Evolutionary conservation across 768 basidiomycete species (phyloP).

Genomic region (Auriscalpium vulgare): DNA sequence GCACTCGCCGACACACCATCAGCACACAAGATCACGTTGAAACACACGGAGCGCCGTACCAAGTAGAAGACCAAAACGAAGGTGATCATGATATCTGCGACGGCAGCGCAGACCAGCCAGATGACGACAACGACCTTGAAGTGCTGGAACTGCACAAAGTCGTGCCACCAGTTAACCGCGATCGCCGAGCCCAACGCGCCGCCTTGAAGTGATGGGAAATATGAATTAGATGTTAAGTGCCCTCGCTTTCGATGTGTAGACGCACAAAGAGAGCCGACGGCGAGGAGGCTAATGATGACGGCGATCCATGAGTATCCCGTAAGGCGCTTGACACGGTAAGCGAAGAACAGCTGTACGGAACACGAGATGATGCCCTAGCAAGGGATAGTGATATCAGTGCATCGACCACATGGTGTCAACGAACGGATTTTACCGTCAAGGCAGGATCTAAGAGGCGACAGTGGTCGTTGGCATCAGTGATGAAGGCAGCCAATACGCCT

Average conservation of each 20-base stretch:
- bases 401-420: too few species aligned
- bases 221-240: background rate
- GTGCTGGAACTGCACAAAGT: slow-evolving; percentile 26
- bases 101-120: slow-evolving; percentile 35
- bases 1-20: background rate
- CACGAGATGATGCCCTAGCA: slow-evolving; percentile 36
- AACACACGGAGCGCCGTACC: slow-evolving; percentile 18
- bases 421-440: slow-evolving; percentile 28
- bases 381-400: background rate
- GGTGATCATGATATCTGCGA: slow-evolving; percentile 37
- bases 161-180: slow-evolving; percentile 22
- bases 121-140: slow-evolving; percentile 28
- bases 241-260: background rate
- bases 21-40: too few species aligned
- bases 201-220: slow-evolving; percentile 13
- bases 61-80: slow-evolving; percentile 34
- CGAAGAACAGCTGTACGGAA: slow-evolving; percentile 41
- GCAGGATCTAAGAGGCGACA: slow-evolving; percentile 29
- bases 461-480: too few species aligned
- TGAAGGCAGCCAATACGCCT: too few species aligned
- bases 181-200: slow-evolving; percentile 28
- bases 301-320: slow-evolving; percentile 23
- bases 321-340: slow-evolving; percentile 33
- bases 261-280: slow-evolving; percentile 23
- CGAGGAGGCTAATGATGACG: slow-evolving; percentile 18